A percentile compares a stretch with the other conserved stretches of the same genome.
phyloP scores from a whole-genome alignment of 352 stramenopile species.

The Globisporangium carolinianum region DNA sequence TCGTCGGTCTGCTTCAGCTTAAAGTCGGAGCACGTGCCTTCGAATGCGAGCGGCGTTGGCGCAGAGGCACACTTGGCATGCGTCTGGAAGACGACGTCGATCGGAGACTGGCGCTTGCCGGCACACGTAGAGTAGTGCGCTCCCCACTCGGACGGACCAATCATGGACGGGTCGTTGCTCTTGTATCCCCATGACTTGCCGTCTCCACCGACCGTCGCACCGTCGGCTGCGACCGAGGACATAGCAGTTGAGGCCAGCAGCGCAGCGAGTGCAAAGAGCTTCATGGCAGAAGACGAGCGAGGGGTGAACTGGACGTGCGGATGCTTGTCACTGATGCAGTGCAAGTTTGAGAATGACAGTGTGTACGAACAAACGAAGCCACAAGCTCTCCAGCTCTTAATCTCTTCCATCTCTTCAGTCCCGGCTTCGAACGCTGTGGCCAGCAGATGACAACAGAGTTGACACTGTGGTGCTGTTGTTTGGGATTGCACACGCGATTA shows the following conservation, averaged over 20 bases:
- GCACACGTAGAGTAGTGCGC: slow-evolving; percentile 13
- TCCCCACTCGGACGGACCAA: slow-evolving; percentile 16
- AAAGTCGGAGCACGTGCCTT: slow-evolving; percentile 5
- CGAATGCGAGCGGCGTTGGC: slow-evolving; percentile 3
- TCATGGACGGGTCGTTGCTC: slow-evolving; percentile 13
- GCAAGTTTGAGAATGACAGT: slow-evolving; percentile 7
- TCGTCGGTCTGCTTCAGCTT: slow-evolving; percentile 10
- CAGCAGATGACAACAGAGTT: too few relatives aligned
- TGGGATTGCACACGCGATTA: too few relatives aligned
- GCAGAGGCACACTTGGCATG: background rate
- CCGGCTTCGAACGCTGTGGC: too few relatives aligned
- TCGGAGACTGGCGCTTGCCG: slow-evolving; percentile 27
- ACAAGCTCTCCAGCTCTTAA: too few relatives aligned
- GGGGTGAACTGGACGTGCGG: background rate
- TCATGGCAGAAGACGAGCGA: slow-evolving; percentile 1
- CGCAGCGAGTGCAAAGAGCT: slow-evolving; percentile 2
- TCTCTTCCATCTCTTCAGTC: too few relatives aligned
- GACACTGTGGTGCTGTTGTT: too few relatives aligned
- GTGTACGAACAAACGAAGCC: background rate
- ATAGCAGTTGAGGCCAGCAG: background rate
- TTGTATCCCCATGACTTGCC: slow-evolving; percentile 9
- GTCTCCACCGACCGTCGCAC: background rate
- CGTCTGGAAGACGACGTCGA: slow-evolving; percentile 7
- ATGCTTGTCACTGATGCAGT: slow-evolving; percentile 8
- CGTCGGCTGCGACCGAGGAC: slow-evolving; percentile 3